phyloP scores from a whole-genome alignment of 1,284 basidiomycete species.

The Lignosus rhinocerotis region DNA sequence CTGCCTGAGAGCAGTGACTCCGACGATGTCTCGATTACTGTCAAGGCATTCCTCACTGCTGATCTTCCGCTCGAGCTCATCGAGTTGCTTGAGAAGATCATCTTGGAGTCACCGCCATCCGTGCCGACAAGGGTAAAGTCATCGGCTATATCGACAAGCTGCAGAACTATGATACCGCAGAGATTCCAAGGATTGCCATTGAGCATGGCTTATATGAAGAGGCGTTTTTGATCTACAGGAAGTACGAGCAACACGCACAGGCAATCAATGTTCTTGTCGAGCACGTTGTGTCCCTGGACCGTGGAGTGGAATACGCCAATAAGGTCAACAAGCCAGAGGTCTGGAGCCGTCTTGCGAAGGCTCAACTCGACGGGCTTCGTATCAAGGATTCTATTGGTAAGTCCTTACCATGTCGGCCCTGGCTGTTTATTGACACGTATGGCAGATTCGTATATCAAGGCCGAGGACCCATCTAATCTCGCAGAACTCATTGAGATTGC shows the following conservation, averaged over 20 bases:
- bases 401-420: slow-evolving; percentile 16
- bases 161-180: slow-evolving; percentile 91
- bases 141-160: slow-evolving; percentile 98
- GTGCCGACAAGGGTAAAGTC: slow-evolving; percentile 98
- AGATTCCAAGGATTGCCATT: slow-evolving; percentile 97
- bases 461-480: slow-evolving; percentile 95
- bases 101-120: slow-evolving; percentile 97
- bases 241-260: slow-evolving; percentile 90
- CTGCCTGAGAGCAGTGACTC: slow-evolving; percentile 97
- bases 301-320: slow-evolving; percentile 93
- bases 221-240: slow-evolving; percentile 95
- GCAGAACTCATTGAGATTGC: slow-evolving; percentile 97
- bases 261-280: slow-evolving; percentile 99
- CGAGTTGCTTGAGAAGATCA: slow-evolving; percentile 98
- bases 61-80: slow-evolving; percentile 98
- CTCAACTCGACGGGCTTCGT: slow-evolving; percentile 97
- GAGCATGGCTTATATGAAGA: slow-evolving; percentile 97
- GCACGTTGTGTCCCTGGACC: slow-evolving; percentile 97
- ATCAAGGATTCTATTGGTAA: slow-evolving; percentile 97
- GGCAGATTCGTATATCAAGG: slow-evolving; percentile 97
- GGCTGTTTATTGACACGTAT: not conserved
- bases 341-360: slow-evolving; percentile 97
- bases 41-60: slow-evolving; percentile 98
- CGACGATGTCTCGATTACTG: slow-evolving; percentile 97
- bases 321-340: slow-evolving; percentile 97